phyloP scores from a whole-genome alignment of 441 rosid species.

The Populus hybrid region DNA sequence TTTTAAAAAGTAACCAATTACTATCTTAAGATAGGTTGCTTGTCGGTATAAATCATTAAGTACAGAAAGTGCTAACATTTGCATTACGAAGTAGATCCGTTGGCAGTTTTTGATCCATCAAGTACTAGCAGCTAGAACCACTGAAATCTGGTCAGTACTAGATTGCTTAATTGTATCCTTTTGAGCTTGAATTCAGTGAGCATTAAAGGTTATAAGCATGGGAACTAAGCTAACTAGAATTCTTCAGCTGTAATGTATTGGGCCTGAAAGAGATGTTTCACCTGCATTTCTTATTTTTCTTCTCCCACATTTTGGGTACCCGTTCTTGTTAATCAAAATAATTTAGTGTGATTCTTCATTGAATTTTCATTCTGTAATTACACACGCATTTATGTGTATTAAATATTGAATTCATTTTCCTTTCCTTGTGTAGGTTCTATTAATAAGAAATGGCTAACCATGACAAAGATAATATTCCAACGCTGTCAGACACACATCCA shows the following conservation, averaged over 20 bases:
- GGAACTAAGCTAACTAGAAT: not conserved
- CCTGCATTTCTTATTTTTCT: not conserved
- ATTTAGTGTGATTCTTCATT: not conserved
- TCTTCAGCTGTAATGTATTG: not conserved
- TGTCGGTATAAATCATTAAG: not conserved
- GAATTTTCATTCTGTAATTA: not conserved
- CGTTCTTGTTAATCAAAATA: not conserved
- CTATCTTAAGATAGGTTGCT: not conserved
- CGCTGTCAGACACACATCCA: slow-evolving; percentile 43
- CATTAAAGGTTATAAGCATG: not conserved
- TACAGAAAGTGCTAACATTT: not conserved
- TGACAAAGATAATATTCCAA: slow-evolving; percentile 67
- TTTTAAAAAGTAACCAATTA: no score
- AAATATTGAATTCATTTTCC: not conserved
- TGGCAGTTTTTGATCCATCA: not conserved
- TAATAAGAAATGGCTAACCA: slow-evolving; percentile 36
- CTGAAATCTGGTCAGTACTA: not conserved
- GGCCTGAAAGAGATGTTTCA: not conserved
- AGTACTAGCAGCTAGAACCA: not conserved
- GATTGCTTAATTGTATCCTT: not conserved
- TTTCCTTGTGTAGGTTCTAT: slow-evolving; percentile 20
- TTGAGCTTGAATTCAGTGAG: not conserved
- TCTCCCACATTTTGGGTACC: not conserved
- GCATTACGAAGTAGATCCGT: not conserved
- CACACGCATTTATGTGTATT: not conserved